Evolutionary conservation across 805 yeast species (phyloP).

Genomic region (Saturnispora ahearnii): DNA sequence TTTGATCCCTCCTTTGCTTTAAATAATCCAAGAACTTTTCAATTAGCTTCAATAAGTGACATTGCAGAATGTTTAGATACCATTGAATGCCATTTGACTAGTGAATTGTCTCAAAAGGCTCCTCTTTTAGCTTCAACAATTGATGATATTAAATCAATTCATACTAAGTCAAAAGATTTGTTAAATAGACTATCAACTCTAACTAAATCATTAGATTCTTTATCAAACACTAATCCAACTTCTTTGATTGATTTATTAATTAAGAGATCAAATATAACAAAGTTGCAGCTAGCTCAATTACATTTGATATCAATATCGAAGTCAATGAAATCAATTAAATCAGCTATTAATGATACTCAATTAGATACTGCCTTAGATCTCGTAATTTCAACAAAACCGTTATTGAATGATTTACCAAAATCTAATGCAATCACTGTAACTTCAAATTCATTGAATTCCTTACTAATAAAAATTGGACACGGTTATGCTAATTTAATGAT

Average conservation of each 20-base stretch:
- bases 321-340: background rate
- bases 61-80: slow-evolving; percentile 69
- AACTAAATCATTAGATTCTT: slow-evolving; percentile 36
- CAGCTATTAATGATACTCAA: slow-evolving; percentile 2
- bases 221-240: slow-evolving; percentile 46
- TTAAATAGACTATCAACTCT: slow-evolving; percentile 39
- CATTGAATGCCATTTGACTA: slow-evolving; percentile 71
- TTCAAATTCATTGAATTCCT: background rate
- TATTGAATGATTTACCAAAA: slow-evolving; percentile 1
- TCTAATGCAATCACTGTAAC: background rate
- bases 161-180: slow-evolving; percentile 44
- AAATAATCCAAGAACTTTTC: slow-evolving; percentile 82
- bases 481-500: slow-evolving; percentile 5
- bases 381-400: background rate
- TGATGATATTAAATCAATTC: slow-evolving; percentile 63
- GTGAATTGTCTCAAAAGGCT: slow-evolving; percentile 78
- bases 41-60: slow-evolving; percentile 70
- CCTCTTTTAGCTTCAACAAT: slow-evolving; percentile 78
- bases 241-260: slow-evolving; percentile 53
- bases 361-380: slow-evolving; percentile 2
- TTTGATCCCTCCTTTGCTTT: slow-evolving; percentile 62
- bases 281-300: slow-evolving; percentile 4
- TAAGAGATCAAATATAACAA: slow-evolving; percentile 40
- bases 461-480: slow-evolving; percentile 1
- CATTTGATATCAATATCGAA: slow-evolving; percentile 3